Conservation (phyloP, 2,329 filamentous ascomycete species). For the Amauroascus verrucosus region DNA sequence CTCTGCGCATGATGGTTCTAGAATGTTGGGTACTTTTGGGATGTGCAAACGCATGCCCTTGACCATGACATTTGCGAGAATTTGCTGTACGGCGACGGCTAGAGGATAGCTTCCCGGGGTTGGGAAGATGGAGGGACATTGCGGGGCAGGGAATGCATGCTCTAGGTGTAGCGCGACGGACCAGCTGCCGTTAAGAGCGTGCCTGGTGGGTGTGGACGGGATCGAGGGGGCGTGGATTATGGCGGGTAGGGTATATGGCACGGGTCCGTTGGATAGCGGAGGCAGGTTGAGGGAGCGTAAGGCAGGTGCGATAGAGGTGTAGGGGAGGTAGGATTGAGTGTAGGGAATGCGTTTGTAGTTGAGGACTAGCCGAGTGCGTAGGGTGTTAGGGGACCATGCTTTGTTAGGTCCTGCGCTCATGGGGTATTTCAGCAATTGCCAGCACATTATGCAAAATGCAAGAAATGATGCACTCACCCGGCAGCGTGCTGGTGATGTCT, state of each 20-base stretch:
- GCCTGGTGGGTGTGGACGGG: background rate
- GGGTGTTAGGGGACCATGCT: slow-evolving; percentile 28
- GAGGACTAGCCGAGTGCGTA: slow-evolving; percentile 34
- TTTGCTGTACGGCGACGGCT: slow-evolving; percentile 22
- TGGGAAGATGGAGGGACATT: slow-evolving; percentile 27
- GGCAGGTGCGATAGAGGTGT: slow-evolving; percentile 32
- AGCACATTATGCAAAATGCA: background rate
- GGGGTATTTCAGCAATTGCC: background rate
- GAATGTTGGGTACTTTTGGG: slow-evolving; percentile 28
- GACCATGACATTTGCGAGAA: slow-evolving; percentile 1
- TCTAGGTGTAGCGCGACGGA: slow-evolving; percentile 33
- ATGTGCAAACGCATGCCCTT: slow-evolving; percentile 24
- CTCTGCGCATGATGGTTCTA: slow-evolving; percentile 26
- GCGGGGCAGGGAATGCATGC: slow-evolving; percentile 27
- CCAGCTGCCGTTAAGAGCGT: slow-evolving; percentile 25
- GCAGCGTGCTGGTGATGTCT: slow-evolving; percentile 13
- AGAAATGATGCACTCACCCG: background rate
- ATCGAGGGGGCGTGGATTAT: slow-evolving; percentile 30
- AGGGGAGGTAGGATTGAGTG: slow-evolving; percentile 33
- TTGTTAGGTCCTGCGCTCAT: slow-evolving; percentile 8
- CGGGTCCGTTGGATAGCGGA: slow-evolving; percentile 4
- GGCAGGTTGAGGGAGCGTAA: slow-evolving; percentile 21
- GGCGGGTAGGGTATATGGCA: slow-evolving; percentile 31
- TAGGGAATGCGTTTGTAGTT: slow-evolving; percentile 36
- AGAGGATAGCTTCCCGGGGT: slow-evolving; percentile 25